A percentile compares a stretch with the other conserved stretches of the same genome.
phyloP scores from a whole-genome alignment of 352 stramenopile genomes.

The Phytophthora brassicae region DNA sequence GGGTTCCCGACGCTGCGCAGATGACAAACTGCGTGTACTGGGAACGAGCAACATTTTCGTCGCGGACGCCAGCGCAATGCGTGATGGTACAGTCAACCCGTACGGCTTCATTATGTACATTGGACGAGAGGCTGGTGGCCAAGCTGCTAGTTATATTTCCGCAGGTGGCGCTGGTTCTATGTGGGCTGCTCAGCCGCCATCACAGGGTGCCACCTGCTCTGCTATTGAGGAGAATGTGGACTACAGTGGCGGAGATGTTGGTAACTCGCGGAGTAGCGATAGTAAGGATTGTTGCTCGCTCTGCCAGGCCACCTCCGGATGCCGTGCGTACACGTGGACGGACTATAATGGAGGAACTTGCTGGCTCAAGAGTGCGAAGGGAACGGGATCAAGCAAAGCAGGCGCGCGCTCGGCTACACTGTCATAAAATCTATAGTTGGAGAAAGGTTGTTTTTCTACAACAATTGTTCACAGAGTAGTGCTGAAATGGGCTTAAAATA shows the following conservation, averaged over 20 bases:
- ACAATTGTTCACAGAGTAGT: no score
- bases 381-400: constrained; percentile 4
- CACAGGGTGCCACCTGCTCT: constrained; percentile 18
- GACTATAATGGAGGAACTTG: constrained; percentile 43
- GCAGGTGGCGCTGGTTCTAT: constrained; percentile 12
- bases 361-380: constrained; percentile 48
- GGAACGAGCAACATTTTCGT: constrained; percentile 75
- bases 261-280: constrained; percentile 13
- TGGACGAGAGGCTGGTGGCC: constrained; percentile 46
- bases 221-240: constrained; percentile 39
- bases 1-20: constrained; percentile 55
- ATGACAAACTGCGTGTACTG: constrained; percentile 59
- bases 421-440: constrained; percentile 4
- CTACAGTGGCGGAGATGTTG: constrained; percentile 32
- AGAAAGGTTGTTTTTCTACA: no score
- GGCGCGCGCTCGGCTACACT: constrained; percentile 22
- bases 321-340: constrained; percentile 46
- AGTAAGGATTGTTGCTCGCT: constrained; percentile 34
- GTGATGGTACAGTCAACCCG: constrained; percentile 65
- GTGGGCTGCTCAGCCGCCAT: constrained; percentile 12
- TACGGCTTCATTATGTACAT: constrained; percentile 82
- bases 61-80: constrained; percentile 57
- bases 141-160: constrained; percentile 42
- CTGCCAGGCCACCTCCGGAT: constrained; percentile 27
- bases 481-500: no score